phyloP scores from a whole-genome alignment of 345 rosid genomes.

The Linum lewisii region DNA sequence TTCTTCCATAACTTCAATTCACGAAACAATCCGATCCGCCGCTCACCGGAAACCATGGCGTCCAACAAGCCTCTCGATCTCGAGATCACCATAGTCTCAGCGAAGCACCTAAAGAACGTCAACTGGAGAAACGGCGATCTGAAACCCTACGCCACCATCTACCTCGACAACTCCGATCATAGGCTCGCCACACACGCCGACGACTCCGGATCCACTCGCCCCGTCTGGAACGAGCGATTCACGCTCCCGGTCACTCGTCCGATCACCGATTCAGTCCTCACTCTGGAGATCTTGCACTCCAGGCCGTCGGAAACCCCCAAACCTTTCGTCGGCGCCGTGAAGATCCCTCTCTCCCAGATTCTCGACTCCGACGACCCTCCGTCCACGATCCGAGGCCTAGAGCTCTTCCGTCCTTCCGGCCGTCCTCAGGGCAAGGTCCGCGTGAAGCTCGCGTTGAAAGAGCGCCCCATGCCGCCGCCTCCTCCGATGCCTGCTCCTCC shows the following conservation, averaged over 20 bases:
- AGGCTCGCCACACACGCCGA: conserved; percentile 14
- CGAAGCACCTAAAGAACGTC: conserved; percentile 20
- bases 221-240: conserved; percentile 21
- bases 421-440: conserved; percentile 17
- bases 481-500: background rate
- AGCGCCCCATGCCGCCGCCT: conserved; percentile 23
- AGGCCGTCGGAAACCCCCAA: conserved; percentile 16
- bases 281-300: conserved; percentile 19
- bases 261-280: conserved; percentile 15
- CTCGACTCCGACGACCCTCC: conserved; percentile 5
- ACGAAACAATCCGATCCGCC: too few relatives aligned
- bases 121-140: conserved; percentile 19
- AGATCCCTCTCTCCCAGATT: conserved; percentile 8
- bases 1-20: too few relatives aligned
- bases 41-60: background rate
- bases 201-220: conserved; percentile 16
- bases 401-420: conserved; percentile 13
- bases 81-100: conserved; percentile 15
- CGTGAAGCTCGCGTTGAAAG: conserved; percentile 11
- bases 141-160: conserved; percentile 16
- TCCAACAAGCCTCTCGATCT: conserved; percentile 5
- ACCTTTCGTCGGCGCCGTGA: conserved; percentile 15
- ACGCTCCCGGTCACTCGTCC: conserved; percentile 17
- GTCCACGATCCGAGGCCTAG: background rate
- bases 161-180: conserved; percentile 13